phyloP scores from a whole-genome alignment of 1,284 basidiomycete species.

The Butyriboletus appendiculatus region DNA sequence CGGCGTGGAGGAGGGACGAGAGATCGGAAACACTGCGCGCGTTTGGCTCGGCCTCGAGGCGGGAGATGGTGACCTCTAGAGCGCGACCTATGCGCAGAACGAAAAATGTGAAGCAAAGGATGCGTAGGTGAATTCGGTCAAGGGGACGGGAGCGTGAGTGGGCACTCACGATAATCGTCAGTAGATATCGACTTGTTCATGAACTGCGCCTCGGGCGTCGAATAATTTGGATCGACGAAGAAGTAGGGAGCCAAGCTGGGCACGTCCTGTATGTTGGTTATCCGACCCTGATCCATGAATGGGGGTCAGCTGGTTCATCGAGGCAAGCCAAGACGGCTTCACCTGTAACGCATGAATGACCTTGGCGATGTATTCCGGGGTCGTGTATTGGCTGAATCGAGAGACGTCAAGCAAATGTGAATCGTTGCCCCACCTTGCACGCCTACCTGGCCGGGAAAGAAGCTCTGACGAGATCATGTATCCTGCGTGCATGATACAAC shows the following conservation, averaged over 20 bases:
- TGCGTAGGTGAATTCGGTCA: not conserved
- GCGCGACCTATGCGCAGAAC: slow-evolving; percentile 17
- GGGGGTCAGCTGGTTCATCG: not conserved
- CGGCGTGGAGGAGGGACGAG: slow-evolving; percentile 46
- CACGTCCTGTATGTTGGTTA: slow-evolving; percentile 69
- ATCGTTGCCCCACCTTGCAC: not conserved
- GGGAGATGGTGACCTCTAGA: slow-evolving; percentile 15
- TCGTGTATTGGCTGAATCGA: slow-evolving; percentile 46
- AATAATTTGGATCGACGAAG: slow-evolving; percentile 68
- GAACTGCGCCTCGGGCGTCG: slow-evolving; percentile 51
- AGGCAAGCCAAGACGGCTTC: not conserved
- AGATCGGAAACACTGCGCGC: slow-evolving; percentile 34
- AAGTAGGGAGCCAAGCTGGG: slow-evolving; percentile 70
- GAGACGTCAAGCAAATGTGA: not conserved
- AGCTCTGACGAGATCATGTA: slow-evolving; percentile 46
- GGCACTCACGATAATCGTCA: slow-evolving; percentile 45
- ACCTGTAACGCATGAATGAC: slow-evolving; percentile 61
- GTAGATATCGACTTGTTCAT: slow-evolving; percentile 52
- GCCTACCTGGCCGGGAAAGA: slow-evolving; percentile 42
- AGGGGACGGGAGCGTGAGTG: not conserved
- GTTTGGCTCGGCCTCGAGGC: slow-evolving; percentile 11
- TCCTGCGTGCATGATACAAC: slow-evolving; percentile 47
- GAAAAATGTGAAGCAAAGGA: not conserved
- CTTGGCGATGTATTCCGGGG: slow-evolving; percentile 54
- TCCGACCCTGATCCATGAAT: slow-evolving; percentile 55